A percentile compares a stretch with the other conserved stretches of the same genome.
phyloP scores from a whole-genome alignment of 2,329 filamentous ascomycete species.

The Ceratocystis alfenasii region DNA sequence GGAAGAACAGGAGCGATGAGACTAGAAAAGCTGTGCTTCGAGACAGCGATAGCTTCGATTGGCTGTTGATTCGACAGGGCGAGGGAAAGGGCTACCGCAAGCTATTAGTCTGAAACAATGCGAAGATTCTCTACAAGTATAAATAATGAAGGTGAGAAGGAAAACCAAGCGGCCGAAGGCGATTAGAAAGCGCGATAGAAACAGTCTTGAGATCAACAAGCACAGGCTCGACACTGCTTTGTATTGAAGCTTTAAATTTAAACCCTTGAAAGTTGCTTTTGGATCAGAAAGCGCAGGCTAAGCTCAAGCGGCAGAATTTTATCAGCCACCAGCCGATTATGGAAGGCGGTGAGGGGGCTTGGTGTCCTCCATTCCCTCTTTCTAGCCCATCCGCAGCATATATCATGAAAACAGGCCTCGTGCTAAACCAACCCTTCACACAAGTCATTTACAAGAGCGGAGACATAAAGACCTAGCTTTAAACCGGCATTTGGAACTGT shows the following conservation, averaged over 20 bases:
- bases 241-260: neutral
- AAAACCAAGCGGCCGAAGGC: neutral
- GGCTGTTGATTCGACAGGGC: too few relatives aligned
- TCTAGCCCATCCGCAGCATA: neutral
- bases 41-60: too few relatives aligned
- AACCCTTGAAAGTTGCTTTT: neutral
- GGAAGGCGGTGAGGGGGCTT: constrained; percentile 11
- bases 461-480: too few relatives aligned
- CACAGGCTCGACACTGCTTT: neutral
- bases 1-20: too few relatives aligned
- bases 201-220: neutral
- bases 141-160: too few relatives aligned
- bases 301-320: constrained; percentile 5
- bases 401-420: neutral
- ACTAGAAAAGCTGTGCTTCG: too few relatives aligned
- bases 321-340: neutral
- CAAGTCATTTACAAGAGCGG: neutral
- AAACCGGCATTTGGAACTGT: neutral
- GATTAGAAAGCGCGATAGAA: neutral
- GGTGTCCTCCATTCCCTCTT: neutral
- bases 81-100: too few relatives aligned
- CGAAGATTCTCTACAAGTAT: too few relatives aligned
- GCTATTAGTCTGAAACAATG: too few relatives aligned
- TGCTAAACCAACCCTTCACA: neutral
- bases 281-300: neutral